Percentiles rank a stretch among this genome's conserved stretches.
These are phyloP conservation scores for Populus hybrid DNA, from an alignment of 441 rosid genomes.

Conservation along the genomic window DNA sequence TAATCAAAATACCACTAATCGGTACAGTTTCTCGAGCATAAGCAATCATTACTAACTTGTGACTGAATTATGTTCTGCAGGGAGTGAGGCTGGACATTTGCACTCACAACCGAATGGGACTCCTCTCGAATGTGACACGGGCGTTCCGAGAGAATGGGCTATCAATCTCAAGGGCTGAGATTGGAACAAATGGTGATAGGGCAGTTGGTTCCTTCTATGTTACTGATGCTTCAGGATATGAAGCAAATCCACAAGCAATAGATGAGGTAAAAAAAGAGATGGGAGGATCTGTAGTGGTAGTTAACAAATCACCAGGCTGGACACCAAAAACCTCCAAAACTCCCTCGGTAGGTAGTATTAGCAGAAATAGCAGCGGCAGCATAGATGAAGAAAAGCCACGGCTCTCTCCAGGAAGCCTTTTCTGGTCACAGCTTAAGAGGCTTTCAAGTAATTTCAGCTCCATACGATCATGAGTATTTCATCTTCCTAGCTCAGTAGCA, in stretches of 20 bases:
- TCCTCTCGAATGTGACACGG: constrained; percentile 66
- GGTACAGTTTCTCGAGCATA: too few species aligned
- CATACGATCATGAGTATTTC: constrained; percentile 29
- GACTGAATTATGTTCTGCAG: constrained; percentile 30
- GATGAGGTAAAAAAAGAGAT: constrained; percentile 55
- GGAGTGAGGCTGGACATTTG: constrained; percentile 62
- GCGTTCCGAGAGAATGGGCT: constrained; percentile 68
- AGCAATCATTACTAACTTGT: neutral
- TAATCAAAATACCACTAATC: neutral
- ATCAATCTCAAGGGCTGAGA: constrained; percentile 61
- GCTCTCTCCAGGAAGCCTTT: constrained; percentile 54
- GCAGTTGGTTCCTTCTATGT: constrained; percentile 70
- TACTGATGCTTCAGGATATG: constrained; percentile 54
- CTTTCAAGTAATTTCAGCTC: constrained; percentile 56
- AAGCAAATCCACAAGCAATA: constrained; percentile 34
- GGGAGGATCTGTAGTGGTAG: constrained; percentile 45
- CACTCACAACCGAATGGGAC: constrained; percentile 50
- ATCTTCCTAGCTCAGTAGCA: constrained; percentile 5
- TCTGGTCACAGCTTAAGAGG: constrained; percentile 75
- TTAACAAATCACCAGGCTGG: constrained; percentile 37
- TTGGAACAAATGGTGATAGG: constrained; percentile 45
- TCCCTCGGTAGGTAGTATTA: constrained; percentile 27
- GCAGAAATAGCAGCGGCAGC: constrained; percentile 28
- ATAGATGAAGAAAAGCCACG: constrained; percentile 34
- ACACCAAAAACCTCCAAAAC: constrained; percentile 25